These are phyloP conservation scores for Tetracladium setigerum DNA, from an alignment of 495 filamentous ascomycete species.

Conservation along the genomic window DNA sequence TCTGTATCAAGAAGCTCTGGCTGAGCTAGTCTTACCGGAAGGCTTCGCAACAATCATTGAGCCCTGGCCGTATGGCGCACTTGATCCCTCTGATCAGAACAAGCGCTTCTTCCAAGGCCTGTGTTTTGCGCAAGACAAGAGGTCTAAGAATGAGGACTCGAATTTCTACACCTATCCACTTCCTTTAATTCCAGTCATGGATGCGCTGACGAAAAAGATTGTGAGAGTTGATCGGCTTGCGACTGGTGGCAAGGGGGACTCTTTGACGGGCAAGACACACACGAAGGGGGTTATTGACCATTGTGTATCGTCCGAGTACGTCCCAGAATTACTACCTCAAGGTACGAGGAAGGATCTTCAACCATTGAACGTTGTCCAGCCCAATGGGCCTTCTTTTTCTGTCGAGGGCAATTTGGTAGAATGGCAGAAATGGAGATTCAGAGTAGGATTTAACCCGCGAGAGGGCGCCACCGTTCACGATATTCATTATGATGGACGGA, in stretches of 20 bases:
- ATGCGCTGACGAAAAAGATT: slow-evolving; percentile 52
- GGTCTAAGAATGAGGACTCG: slow-evolving; percentile 41
- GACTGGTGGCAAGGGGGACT: slow-evolving; percentile 49
- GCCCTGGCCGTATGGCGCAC: slow-evolving; percentile 39
- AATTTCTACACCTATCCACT: slow-evolving; percentile 77
- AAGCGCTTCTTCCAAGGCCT: slow-evolving; percentile 14
- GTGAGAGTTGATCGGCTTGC: slow-evolving; percentile 51
- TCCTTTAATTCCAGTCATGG: slow-evolving; percentile 72
- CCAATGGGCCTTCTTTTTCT: slow-evolving; percentile 65
- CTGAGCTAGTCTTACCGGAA: slow-evolving; percentile 53
- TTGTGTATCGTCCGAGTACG: slow-evolving; percentile 48
- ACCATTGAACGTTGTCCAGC: slow-evolving; percentile 66
- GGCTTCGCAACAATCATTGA: slow-evolving; percentile 52
- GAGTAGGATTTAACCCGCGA: slow-evolving; percentile 55
- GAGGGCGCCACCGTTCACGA: slow-evolving; percentile 58
- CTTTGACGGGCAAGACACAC: slow-evolving; percentile 39
- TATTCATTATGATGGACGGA: slow-evolving; percentile 59
- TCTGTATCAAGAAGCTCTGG: slow-evolving; percentile 54
- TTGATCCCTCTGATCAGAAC: too few relatives aligned
- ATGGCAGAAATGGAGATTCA: slow-evolving; percentile 65
- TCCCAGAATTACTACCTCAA: slow-evolving; percentile 52
- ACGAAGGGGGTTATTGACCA: slow-evolving; percentile 40
- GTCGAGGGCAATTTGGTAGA: slow-evolving; percentile 43
- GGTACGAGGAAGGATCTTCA: slow-evolving; percentile 62
- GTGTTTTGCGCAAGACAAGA: slow-evolving; percentile 35